phyloP scores from a whole-genome alignment of 768 basidiomycete genomes.

The Phaeotremella fagi region DNA sequence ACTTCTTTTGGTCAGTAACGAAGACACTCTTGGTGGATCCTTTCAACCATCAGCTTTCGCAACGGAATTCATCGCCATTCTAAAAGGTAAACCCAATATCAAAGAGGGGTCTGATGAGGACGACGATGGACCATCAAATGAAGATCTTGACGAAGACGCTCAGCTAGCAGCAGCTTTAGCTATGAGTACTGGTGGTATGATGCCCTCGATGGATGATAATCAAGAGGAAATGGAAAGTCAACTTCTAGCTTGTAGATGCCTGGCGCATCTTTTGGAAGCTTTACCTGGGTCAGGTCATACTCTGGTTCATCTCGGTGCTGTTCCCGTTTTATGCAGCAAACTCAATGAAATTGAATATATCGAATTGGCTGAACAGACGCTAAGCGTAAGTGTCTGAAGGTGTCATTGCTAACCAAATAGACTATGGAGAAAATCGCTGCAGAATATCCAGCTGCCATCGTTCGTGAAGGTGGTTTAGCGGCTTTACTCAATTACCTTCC shows the following conservation, averaged over 20 bases:
- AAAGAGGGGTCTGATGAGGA: conserved; percentile 53
- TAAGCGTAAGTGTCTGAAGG: conserved; percentile 66
- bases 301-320: conserved; percentile 96
- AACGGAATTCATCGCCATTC: conserved; percentile 81
- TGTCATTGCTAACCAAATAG: conserved; percentile 51
- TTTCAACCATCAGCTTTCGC: conserved; percentile 91
- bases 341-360: conserved; percentile 95
- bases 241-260: conserved; percentile 89
- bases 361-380: conserved; percentile 94
- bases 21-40: conserved; percentile 82
- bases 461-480: conserved; percentile 87
- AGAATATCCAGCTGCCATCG: conserved; percentile 92
- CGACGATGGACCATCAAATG: conserved; percentile 52
- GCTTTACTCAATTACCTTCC: conserved; percentile 93
- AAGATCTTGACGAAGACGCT: conserved; percentile 62
- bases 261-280: conserved; percentile 99
- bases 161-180: conserved; percentile 83
- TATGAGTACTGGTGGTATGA: conserved; percentile 56
- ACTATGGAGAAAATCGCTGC: conserved; percentile 91
- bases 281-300: conserved; percentile 95
- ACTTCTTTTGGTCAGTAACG: conserved; percentile 88
- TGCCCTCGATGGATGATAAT: conserved; percentile 50
- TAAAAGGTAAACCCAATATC: conserved; percentile 55
- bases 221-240: conserved; percentile 67
- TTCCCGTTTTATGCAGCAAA: conserved; percentile 95